These are phyloP conservation scores for Pseudonitzschia pungens DNA, from an alignment of 108 stramenopile genomes.

Conservation along the genomic window DNA sequence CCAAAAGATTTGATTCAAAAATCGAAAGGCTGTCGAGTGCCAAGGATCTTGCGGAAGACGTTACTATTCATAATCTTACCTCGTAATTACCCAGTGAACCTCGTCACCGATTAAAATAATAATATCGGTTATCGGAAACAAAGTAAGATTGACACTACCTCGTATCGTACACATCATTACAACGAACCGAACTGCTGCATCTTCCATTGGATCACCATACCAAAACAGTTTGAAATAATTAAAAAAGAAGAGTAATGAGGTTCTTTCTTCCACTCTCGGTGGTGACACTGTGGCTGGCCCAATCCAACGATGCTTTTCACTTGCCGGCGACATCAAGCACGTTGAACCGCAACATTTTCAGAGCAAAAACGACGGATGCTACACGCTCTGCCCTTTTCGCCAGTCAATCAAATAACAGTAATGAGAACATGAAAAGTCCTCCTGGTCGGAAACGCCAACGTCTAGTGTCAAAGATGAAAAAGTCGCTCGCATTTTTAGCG, in stretches of 20 bases:
- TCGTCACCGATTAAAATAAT: too few species aligned
- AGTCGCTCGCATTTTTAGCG: slow-evolving; percentile 12
- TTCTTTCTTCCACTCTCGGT: slow-evolving; percentile 8
- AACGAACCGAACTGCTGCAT: too few species aligned
- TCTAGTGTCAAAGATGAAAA: slow-evolving; percentile 16
- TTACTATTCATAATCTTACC: not conserved
- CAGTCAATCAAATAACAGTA: not conserved
- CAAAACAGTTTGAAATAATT: not conserved
- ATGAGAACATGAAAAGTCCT: slow-evolving; percentile 6
- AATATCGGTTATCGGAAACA: too few species aligned
- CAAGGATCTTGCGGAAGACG: not conserved
- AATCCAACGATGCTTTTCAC: slow-evolving; percentile 9
- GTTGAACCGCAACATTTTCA: not conserved
- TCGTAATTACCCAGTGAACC: too few species aligned
- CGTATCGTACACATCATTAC: not conserved
- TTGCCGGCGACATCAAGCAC: not conserved
- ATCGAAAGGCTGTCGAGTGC: not conserved
- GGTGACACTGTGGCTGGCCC: slow-evolving; percentile 11
- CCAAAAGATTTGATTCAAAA: not conserved
- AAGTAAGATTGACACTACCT: not conserved
- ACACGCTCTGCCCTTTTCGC: not conserved
- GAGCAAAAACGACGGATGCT: not conserved
- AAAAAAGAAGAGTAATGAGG: not conserved
- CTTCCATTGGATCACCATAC: not conserved
- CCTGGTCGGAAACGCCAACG: not conserved